These are phyloP conservation scores for Cryptococcus jaspeensis DNA, from an alignment of 1,284 basidiomycete species.

Conservation along the genomic window DNA sequence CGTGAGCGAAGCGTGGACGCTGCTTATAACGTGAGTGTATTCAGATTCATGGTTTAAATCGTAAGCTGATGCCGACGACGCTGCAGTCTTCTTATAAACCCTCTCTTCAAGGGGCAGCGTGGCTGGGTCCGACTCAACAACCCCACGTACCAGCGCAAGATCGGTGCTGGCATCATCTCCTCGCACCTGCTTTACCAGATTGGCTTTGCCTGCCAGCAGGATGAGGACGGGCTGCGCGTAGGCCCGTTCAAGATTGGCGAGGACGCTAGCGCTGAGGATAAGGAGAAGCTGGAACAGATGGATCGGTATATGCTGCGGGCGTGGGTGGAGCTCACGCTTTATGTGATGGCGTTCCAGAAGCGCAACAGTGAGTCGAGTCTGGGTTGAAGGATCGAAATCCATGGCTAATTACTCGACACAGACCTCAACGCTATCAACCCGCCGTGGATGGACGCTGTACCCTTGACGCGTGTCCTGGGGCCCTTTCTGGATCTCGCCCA, in stretches of 20 bases:
- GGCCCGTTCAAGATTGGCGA: conserved; percentile 31
- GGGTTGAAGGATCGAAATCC: not conserved
- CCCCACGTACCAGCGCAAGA: conserved; percentile 26
- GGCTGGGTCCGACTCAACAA: conserved; percentile 43
- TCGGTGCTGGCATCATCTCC: conserved; percentile 33
- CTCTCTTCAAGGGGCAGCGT: conserved; percentile 40
- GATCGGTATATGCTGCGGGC: conserved; percentile 41
- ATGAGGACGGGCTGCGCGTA: conserved; percentile 33
- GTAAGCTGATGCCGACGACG: not conserved
- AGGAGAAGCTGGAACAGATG: conserved; percentile 31
- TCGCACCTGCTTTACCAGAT: conserved; percentile 37
- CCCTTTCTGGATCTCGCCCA: conserved; percentile 7
- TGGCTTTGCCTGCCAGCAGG: conserved; percentile 40
- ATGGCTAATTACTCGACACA: not conserved
- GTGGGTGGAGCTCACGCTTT: conserved; percentile 42
- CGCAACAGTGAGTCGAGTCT: conserved; percentile 19
- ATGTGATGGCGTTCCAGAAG: conserved; percentile 19
- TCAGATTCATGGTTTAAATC: not conserved
- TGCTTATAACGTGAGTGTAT: conserved; percentile 35
- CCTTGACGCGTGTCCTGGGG: conserved; percentile 17
- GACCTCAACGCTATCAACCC: not conserved
- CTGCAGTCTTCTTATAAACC: conserved; percentile 37
- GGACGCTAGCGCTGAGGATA: conserved; percentile 19
- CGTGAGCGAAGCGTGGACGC: conserved; percentile 34
- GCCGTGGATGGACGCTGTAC: conserved; percentile 10